Percentiles rank a stretch among this genome's conserved stretches.
phyloP scores from a whole-genome alignment of 768 basidiomycete species.

The Calocybe indica region DNA sequence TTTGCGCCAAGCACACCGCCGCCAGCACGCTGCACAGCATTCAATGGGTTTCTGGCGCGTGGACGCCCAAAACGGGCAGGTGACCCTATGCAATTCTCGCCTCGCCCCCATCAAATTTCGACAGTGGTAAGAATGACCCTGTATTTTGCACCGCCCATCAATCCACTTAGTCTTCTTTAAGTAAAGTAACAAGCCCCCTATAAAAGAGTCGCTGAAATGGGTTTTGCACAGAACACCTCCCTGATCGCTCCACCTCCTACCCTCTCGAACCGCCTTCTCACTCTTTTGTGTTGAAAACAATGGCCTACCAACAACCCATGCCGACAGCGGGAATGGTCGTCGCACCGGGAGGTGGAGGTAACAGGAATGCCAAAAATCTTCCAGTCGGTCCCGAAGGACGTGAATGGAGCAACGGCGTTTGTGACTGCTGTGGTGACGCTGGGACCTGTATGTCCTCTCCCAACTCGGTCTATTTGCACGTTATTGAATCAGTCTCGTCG shows the following conservation, averaged over 20 bases:
- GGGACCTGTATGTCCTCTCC: slow-evolving; percentile 14
- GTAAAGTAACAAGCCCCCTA: too few relatives aligned
- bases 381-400: slow-evolving; percentile 16
- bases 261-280: background rate
- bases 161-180: too few relatives aligned
- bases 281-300: background rate
- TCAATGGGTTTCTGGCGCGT: too few relatives aligned
- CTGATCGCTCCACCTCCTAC: background rate
- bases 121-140: too few relatives aligned
- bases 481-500: background rate
- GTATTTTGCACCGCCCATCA: too few relatives aligned
- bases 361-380: slow-evolving; percentile 21
- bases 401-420: slow-evolving; percentile 22
- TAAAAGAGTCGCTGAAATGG: too few relatives aligned
- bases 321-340: slow-evolving; percentile 14
- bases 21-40: too few relatives aligned
- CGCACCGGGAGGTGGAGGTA: slow-evolving; percentile 7
- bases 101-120: too few relatives aligned
- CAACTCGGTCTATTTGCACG: background rate
- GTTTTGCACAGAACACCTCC: too few relatives aligned
- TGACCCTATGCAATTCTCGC: too few relatives aligned
- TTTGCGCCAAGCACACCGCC: too few relatives aligned
- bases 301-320: slow-evolving; percentile 12
- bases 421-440: slow-evolving; percentile 14
- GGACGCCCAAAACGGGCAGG: too few relatives aligned